Conservation (phyloP, 768 basidiomycete genomes). For the Kwoniella heveanensis region DNA sequence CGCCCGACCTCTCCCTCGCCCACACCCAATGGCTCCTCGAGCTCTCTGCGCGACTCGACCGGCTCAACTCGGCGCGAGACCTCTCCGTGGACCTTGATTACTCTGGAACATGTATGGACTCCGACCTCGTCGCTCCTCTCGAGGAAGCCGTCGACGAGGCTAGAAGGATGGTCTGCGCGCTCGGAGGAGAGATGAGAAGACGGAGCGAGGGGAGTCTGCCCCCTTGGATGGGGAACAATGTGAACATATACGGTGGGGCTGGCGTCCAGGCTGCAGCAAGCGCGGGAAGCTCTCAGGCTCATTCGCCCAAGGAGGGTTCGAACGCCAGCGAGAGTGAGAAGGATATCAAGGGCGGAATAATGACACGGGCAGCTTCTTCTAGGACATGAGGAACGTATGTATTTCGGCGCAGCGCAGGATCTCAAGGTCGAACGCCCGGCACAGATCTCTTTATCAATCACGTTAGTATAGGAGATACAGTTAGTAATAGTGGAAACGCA, state of each 20-base stretch:
- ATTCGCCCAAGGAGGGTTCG: neutral
- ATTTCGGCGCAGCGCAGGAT: too few relatives aligned
- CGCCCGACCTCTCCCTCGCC: slow-evolving; percentile 32
- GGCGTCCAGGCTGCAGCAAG: too few relatives aligned
- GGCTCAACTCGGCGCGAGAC: slow-evolving; percentile 13
- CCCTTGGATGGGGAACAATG: slow-evolving; percentile 21
- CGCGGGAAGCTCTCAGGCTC: too few relatives aligned
- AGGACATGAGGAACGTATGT: slow-evolving; percentile 1
- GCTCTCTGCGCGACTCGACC: slow-evolving; percentile 22
- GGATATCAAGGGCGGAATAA: neutral
- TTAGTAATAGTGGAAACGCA: too few relatives aligned
- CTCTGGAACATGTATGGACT: slow-evolving; percentile 26
- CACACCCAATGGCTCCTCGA: slow-evolving; percentile 36
- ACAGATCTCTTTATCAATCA: too few relatives aligned
- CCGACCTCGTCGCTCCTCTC: slow-evolving; percentile 24
- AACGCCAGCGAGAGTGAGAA: neutral
- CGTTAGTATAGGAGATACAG: too few relatives aligned
- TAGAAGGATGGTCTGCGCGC: slow-evolving; percentile 37
- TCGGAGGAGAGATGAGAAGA: slow-evolving; percentile 39
- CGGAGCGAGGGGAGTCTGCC: slow-evolving; percentile 38
- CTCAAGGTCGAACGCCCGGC: too few relatives aligned
- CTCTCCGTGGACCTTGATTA: slow-evolving; percentile 29
- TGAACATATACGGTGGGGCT: neutral
- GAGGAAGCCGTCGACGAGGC: slow-evolving; percentile 44
- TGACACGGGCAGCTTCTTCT: neutral